A percentile compares a stretch with the other conserved stretches of the same genome.
Conservation (phyloP, 257 asterid species). For the Nicotiana tomentosiformis region DNA sequence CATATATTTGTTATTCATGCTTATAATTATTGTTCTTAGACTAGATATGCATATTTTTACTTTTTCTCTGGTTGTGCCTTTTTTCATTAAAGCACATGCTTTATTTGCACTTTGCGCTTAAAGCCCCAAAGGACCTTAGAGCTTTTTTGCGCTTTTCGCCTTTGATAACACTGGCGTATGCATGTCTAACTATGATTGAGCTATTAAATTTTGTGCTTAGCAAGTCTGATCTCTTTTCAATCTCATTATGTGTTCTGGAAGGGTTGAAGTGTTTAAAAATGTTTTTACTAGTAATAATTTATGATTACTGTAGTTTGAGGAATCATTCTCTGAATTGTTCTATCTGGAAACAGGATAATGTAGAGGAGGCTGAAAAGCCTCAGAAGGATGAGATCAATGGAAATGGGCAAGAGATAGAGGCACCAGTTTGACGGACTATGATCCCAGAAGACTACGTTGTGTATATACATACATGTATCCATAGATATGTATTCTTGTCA, state of each 20-base stretch:
- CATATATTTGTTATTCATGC: too few species aligned
- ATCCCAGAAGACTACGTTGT: background rate
- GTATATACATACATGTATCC: constrained; percentile 41
- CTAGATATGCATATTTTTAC: too few species aligned
- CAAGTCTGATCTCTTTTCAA: too few species aligned
- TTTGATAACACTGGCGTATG: too few species aligned
- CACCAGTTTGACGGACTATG: constrained; percentile 16
- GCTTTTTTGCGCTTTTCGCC: too few species aligned
- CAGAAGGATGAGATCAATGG: constrained; percentile 30
- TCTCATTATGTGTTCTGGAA: background rate
- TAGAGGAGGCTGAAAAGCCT: constrained; percentile 31
- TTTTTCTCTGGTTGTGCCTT: too few species aligned
- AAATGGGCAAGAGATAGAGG: constrained; percentile 17
- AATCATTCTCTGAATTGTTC: background rate
- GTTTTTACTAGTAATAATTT: background rate
- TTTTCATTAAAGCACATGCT: too few species aligned
- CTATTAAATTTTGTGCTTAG: too few species aligned
- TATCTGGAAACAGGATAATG: constrained; percentile 34
- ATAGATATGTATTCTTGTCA: constrained; percentile 8
- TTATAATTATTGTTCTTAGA: too few species aligned
- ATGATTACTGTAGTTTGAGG: background rate
- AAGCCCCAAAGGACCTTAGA: too few species aligned
- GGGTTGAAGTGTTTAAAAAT: background rate
- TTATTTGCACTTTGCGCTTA: too few species aligned
- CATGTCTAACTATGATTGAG: too few species aligned